Percentiles rank a stretch among this genome's conserved stretches.
phyloP scores from a whole-genome alignment of 2,329 filamentous ascomycete species.

The Phialophora expanda region DNA sequence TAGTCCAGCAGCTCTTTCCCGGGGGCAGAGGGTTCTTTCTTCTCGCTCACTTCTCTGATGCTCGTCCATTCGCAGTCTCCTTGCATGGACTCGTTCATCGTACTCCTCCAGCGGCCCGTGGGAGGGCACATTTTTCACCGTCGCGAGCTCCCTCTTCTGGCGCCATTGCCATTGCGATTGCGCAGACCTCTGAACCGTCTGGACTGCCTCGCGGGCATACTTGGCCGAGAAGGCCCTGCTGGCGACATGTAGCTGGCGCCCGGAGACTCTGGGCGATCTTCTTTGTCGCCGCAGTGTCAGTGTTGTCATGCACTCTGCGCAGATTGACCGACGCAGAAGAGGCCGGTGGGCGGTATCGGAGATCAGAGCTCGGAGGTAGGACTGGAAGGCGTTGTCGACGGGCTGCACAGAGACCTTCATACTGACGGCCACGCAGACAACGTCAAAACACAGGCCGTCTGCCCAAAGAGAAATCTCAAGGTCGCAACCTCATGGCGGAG shows the following conservation, averaged over 20 bases:
- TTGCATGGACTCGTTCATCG: slow-evolving; percentile 75
- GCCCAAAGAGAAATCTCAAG: background rate
- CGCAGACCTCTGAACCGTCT: background rate
- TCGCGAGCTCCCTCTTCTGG: slow-evolving; percentile 31
- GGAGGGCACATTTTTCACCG: slow-evolving; percentile 27
- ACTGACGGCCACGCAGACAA: background rate
- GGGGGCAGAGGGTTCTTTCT: background rate
- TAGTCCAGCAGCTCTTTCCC: slow-evolving; percentile 20
- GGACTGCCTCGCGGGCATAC: background rate
- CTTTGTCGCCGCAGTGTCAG: slow-evolving; percentile 15
- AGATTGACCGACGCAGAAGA: slow-evolving; percentile 16
- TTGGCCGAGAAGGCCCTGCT: background rate
- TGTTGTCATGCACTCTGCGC: slow-evolving; percentile 27
- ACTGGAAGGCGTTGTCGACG: slow-evolving; percentile 30
- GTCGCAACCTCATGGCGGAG: background rate
- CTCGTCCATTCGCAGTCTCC: slow-evolving; percentile 80
- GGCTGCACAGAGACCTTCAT: slow-evolving; percentile 35
- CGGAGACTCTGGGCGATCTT: slow-evolving; percentile 1
- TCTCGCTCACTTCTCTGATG: slow-evolving; percentile 77
- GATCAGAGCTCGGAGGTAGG: slow-evolving; percentile 33
- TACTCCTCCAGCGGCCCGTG: slow-evolving; percentile 85
- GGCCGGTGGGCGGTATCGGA: slow-evolving; percentile 21
- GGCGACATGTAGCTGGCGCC: slow-evolving; percentile 14
- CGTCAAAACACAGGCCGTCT: background rate
- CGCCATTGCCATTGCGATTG: background rate